These are phyloP conservation scores for Bremia lactucae DNA, from an alignment of 352 stramenopile species.

Conservation along the genomic window DNA sequence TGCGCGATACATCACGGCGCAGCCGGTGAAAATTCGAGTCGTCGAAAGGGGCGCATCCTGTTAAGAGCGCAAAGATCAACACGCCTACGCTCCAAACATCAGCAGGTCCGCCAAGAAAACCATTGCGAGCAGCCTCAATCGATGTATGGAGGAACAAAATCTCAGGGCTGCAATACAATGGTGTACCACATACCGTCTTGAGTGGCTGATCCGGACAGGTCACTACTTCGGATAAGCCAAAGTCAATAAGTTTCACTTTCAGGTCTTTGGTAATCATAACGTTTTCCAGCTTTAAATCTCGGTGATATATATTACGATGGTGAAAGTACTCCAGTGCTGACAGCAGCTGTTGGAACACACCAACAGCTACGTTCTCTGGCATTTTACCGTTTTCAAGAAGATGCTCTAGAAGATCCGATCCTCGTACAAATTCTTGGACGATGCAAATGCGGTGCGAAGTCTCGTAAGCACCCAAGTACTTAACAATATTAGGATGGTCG, in stretches of 20 bases:
- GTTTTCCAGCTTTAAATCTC: slow-evolving; percentile 94
- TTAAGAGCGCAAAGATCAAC: slow-evolving; percentile 73
- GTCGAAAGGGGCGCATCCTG: slow-evolving; percentile 71
- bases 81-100: slow-evolving; percentile 75
- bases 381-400: slow-evolving; percentile 66
- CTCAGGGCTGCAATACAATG: slow-evolving; percentile 74
- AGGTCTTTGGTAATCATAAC: slow-evolving; percentile 88
- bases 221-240: slow-evolving; percentile 87
- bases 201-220: slow-evolving; percentile 57
- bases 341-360: slow-evolving; percentile 80
- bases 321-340: slow-evolving; percentile 90
- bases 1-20: slow-evolving; percentile 55
- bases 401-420: slow-evolving; percentile 60
- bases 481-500: slow-evolving; percentile 70
- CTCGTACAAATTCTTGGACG: slow-evolving; percentile 68
- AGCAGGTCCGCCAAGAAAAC: slow-evolving; percentile 48
- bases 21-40: slow-evolving; percentile 60
- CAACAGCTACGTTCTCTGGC: slow-evolving; percentile 38
- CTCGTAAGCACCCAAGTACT: slow-evolving; percentile 62
- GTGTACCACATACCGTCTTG: slow-evolving; percentile 68
- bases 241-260: slow-evolving; percentile 93
- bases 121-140: slow-evolving; percentile 13
- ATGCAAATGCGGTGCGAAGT: slow-evolving; percentile 74
- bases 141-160: slow-evolving; percentile 51
- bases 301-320: slow-evolving; percentile 85